phyloP scores from a whole-genome alignment of 1,284 basidiomycete genomes.

The Cryptococcus depauperatus region DNA sequence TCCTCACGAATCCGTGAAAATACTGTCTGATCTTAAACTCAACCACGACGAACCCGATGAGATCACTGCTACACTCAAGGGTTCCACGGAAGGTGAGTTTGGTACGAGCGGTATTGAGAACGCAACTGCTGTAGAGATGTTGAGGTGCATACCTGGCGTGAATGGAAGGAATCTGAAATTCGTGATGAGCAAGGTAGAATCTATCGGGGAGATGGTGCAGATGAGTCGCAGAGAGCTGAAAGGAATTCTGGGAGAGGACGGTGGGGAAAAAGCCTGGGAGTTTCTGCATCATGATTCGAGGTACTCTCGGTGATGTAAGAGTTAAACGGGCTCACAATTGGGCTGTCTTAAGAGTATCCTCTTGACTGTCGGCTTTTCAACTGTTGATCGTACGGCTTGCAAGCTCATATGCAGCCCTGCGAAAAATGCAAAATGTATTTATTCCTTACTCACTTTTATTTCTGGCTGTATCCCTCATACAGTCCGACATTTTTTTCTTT shows the following conservation, averaged over 20 bases:
- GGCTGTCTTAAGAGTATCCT: no score
- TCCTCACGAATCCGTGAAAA: slow-evolving; percentile 82
- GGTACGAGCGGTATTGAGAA: slow-evolving; percentile 30
- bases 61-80: slow-evolving; percentile 62
- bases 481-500: neutral
- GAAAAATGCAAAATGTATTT: no score
- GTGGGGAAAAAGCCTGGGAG: slow-evolving; percentile 66
- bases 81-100: slow-evolving; percentile 48
- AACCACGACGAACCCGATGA: slow-evolving; percentile 77
- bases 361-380: no score
- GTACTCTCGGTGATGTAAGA: neutral
- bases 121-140: slow-evolving; percentile 43
- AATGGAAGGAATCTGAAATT: slow-evolving; percentile 76
- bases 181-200: slow-evolving; percentile 71
- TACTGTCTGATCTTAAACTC: slow-evolving; percentile 87
- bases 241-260: slow-evolving; percentile 70
- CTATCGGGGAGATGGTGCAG: slow-evolving; percentile 67
- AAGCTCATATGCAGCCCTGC: no score
- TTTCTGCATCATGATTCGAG: slow-evolving; percentile 65
- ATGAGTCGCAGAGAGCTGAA: slow-evolving; percentile 59
- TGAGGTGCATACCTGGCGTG: slow-evolving; percentile 54
- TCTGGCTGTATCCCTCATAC: neutral
- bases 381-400: no score
- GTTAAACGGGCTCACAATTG: neutral
- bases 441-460: no score